phyloP scores from a whole-genome alignment of 139 green algal genomes.

The Pseudopediastrum boryanum region DNA sequence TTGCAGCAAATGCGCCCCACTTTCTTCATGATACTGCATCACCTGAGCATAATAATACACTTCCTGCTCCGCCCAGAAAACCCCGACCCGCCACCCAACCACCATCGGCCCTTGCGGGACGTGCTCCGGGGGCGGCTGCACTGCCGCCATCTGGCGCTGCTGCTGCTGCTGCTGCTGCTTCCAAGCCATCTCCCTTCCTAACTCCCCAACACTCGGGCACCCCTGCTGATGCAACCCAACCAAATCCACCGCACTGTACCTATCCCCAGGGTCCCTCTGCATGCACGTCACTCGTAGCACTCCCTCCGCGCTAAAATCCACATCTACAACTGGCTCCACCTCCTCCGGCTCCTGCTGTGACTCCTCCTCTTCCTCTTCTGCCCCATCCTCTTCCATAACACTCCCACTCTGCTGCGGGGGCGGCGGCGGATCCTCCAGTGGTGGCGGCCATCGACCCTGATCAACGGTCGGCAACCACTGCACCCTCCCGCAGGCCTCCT shows the following conservation, averaged over 20 bases:
- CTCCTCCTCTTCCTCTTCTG: not conserved
- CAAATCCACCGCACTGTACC: not conserved
- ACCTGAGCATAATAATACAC: constrained; percentile 57
- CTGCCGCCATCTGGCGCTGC: not conserved
- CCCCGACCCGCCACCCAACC: constrained; percentile 41
- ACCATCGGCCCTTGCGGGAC: not conserved
- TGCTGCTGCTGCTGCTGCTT: constrained; percentile 37
- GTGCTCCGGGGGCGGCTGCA: not conserved
- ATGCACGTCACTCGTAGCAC: not conserved
- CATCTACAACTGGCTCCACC: too few relatives aligned
- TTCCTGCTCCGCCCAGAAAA: constrained; percentile 39
- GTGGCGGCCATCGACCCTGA: constrained; percentile 44
- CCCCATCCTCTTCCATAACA: not conserved
- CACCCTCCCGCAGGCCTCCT: constrained; percentile 53
- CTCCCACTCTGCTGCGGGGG: not conserved
- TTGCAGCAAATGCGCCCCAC: constrained; percentile 44
- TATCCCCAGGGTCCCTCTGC: not conserved
- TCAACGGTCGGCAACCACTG: constrained; percentile 58
- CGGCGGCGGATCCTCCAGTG: constrained; percentile 3
- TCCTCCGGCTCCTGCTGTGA: not conserved
- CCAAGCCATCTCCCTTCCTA: too few relatives aligned
- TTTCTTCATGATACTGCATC: constrained; percentile 7
- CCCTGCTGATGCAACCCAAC: not conserved
- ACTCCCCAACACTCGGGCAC: too few relatives aligned
- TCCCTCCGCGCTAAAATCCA: not conserved